Evolutionary conservation across 1,139 yeast genomes (phyloP).

Genomic region (Geotrichum restrictum): DNA sequence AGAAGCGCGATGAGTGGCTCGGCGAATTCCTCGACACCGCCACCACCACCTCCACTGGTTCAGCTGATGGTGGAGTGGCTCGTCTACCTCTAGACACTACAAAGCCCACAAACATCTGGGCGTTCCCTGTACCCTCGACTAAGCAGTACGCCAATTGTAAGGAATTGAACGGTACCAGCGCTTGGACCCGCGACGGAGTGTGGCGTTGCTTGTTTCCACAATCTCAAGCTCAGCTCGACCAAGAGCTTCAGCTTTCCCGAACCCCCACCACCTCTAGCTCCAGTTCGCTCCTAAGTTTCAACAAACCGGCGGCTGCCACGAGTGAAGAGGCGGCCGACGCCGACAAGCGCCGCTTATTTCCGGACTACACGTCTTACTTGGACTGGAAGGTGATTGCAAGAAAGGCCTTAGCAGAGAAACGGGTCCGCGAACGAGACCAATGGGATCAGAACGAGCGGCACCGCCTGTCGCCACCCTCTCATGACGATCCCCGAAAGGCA

Average conservation of each 20-base stretch:
- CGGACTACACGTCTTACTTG: conserved; percentile 16
- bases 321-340: too few relatives aligned
- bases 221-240: conserved; percentile 2
- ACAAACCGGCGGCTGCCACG: too few relatives aligned
- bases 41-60: too few relatives aligned
- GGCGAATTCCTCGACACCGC: neutral
- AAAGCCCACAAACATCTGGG: conserved; percentile 34
- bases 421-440: neutral
- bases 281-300: too few relatives aligned
- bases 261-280: too few relatives aligned
- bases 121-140: conserved; percentile 60
- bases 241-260: conserved; percentile 8
- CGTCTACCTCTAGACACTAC: conserved; percentile 13
- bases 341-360: conserved; percentile 13
- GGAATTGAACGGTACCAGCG: conserved; percentile 54
- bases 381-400: conserved; percentile 20
- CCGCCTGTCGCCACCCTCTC: conserved; percentile 28
- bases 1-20: neutral
- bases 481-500: neutral
- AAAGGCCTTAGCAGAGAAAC: conserved; percentile 4
- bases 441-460: conserved; percentile 21
- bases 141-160: conserved; percentile 60
- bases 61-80: neutral
- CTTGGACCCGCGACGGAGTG: conserved; percentile 73
- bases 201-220: conserved; percentile 84